Conservation (phyloP, 177 flowering plant genomes). For the Telopea speciosissima region DNA sequence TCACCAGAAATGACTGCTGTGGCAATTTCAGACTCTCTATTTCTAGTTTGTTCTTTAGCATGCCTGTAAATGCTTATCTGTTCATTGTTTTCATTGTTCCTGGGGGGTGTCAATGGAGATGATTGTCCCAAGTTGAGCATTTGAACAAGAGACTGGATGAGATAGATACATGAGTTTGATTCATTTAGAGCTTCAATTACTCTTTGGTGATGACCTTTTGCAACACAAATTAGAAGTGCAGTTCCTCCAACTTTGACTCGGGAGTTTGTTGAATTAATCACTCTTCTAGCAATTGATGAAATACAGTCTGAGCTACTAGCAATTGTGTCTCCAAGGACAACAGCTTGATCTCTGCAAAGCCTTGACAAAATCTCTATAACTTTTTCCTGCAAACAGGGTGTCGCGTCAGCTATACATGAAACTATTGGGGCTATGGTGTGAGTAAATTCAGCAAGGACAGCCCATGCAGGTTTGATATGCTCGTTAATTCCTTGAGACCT, state of each 20-base stretch:
- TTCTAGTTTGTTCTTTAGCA: slow-evolving; percentile 7
- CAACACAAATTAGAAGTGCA: slow-evolving; percentile 86
- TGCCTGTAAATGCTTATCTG: slow-evolving; percentile 16
- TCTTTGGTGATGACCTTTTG: slow-evolving; percentile 65
- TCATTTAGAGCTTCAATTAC: slow-evolving; percentile 60
- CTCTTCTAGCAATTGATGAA: slow-evolving; percentile 65
- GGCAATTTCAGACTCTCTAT: slow-evolving; percentile 10
- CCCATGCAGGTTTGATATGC: slow-evolving; percentile 73
- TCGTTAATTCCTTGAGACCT: slow-evolving; percentile 55
- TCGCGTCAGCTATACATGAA: slow-evolving; percentile 59
- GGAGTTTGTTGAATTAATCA: slow-evolving; percentile 45
- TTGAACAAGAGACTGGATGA: slow-evolving; percentile 80
- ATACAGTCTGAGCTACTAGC: slow-evolving; percentile 55
- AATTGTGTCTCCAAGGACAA: slow-evolving; percentile 57
- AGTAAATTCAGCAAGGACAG: slow-evolving; percentile 75
- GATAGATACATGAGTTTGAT: slow-evolving; percentile 34
- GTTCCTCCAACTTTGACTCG: slow-evolving; percentile 82
- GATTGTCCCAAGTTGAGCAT: slow-evolving; percentile 40
- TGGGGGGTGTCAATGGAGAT: slow-evolving; percentile 20
- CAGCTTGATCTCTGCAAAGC: slow-evolving; percentile 65
- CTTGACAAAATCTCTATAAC: slow-evolving; percentile 83
- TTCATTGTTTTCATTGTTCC: slow-evolving; percentile 23
- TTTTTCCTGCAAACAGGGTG: slow-evolving; percentile 77
- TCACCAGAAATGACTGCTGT: slow-evolving; percentile 37
- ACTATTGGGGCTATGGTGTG: slow-evolving; percentile 68